phyloP scores from a whole-genome alignment of 2,329 filamentous ascomycete genomes.

The Fusarium fujikuroi region DNA sequence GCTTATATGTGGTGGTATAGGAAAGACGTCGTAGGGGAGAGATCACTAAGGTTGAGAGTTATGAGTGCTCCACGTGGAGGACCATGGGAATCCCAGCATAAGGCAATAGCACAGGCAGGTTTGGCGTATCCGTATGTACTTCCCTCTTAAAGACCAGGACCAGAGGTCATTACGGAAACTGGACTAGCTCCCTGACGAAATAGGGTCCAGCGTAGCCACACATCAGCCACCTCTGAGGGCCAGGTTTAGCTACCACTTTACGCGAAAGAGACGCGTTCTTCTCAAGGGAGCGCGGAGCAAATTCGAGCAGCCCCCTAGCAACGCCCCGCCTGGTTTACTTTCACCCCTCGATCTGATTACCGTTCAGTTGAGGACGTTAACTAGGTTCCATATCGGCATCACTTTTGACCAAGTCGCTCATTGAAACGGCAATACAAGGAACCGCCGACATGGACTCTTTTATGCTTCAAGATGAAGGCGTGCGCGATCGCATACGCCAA shows the following conservation, averaged over 20 bases:
- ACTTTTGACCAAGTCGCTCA: slow-evolving; percentile 9
- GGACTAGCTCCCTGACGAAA: slow-evolving; percentile 11
- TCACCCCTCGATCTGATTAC: slow-evolving; percentile 29
- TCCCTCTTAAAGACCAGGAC: not conserved
- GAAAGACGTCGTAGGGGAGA: not conserved
- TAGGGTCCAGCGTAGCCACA: not conserved
- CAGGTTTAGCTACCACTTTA: slow-evolving; percentile 39
- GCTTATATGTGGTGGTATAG: not conserved
- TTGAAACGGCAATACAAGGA: slow-evolving; percentile 18
- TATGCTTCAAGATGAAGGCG: slow-evolving; percentile 85
- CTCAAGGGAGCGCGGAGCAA: slow-evolving; percentile 26
- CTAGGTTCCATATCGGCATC: slow-evolving; percentile 9
- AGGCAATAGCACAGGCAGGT: not conserved
- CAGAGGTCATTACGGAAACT: slow-evolving; percentile 27
- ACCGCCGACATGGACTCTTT: slow-evolving; percentile 71
- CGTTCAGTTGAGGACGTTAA: not conserved
- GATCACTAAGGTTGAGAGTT: slow-evolving; percentile 2
- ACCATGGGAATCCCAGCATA: not conserved
- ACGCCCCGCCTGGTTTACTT: slow-evolving; percentile 32
- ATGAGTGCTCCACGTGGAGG: slow-evolving; percentile 6
- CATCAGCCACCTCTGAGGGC: slow-evolving; percentile 14
- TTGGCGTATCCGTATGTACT: not conserved
- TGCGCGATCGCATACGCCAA: slow-evolving; percentile 83
- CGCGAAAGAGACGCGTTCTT: slow-evolving; percentile 40
- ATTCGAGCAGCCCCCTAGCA: slow-evolving; percentile 28